Evolutionary conservation across 495 filamentous ascomycete genomes (phyloP).

Genomic region (Rostrohypoxylon terebratum): DNA sequence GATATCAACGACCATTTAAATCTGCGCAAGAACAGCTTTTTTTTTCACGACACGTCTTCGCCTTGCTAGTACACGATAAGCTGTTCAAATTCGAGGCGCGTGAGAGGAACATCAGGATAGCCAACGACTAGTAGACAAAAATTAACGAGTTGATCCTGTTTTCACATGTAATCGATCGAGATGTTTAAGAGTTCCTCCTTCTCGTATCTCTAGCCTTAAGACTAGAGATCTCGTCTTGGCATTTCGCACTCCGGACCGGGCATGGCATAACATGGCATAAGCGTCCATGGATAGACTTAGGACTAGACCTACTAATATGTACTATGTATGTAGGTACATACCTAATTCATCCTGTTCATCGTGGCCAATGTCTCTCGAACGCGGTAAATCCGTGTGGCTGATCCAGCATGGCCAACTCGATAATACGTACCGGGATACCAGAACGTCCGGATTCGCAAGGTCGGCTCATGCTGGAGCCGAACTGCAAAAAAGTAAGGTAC

Average conservation of each 20-base stretch:
- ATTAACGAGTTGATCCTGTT: neutral
- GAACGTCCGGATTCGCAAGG: constrained; percentile 18
- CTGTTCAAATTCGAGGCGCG: constrained; percentile 24
- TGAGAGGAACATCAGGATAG: neutral
- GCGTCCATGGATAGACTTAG: neutral
- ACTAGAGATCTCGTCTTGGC: constrained; percentile 28
- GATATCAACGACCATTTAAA: neutral
- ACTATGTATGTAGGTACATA: neutral
- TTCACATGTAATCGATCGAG: neutral
- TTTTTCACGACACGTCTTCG: constrained; percentile 7
- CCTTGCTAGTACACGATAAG: constrained; percentile 7
- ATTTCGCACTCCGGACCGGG: constrained; percentile 20
- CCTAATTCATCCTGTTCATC: constrained; percentile 12
- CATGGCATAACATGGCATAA: constrained; percentile 28
- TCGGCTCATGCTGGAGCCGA: constrained; percentile 32
- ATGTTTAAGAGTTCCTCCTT: constrained; percentile 1
- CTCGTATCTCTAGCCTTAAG: constrained; percentile 11
- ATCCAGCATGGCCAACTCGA: constrained; percentile 24
- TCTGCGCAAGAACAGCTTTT: constrained; percentile 4
- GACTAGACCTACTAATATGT: neutral
- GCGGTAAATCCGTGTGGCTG: constrained; percentile 38
- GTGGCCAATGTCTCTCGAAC: constrained; percentile 19
- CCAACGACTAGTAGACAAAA: neutral
- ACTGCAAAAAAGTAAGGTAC: constrained; percentile 27
- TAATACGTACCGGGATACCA: constrained; percentile 22